These are phyloP conservation scores for Camellia oleifera DNA, from an alignment of 179 eudicot genomes.

Conservation along the genomic window DNA sequence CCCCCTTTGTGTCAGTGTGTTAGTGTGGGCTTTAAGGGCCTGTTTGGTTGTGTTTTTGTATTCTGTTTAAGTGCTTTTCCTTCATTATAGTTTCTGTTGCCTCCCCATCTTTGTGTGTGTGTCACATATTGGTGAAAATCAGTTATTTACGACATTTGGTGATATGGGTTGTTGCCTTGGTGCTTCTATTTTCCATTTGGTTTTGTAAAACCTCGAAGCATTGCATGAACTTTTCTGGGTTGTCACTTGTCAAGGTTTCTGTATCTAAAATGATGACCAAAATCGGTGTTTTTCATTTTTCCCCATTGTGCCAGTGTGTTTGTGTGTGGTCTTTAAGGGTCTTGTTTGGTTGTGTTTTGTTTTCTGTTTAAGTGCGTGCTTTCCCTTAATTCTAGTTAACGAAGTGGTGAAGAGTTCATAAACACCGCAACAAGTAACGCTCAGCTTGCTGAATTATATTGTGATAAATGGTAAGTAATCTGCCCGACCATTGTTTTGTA, in stretches of 20 bases:
- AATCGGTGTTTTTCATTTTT: neutral
- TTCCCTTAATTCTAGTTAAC: neutral
- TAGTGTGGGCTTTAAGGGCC: too few relatives aligned
- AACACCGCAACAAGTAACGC: neutral
- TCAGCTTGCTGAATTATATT: neutral
- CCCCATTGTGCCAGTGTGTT: neutral
- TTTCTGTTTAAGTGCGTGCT: too few relatives aligned
- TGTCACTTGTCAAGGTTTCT: neutral
- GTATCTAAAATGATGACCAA: neutral
- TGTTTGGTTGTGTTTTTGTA: neutral
- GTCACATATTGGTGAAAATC: too few relatives aligned
- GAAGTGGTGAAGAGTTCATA: neutral
- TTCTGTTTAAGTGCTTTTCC: neutral
- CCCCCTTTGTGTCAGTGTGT: too few relatives aligned
- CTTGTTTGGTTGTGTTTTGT: too few relatives aligned
- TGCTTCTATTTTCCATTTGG: neutral
- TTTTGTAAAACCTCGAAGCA: neutral
- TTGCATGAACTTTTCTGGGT: neutral
- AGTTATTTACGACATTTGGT: neutral
- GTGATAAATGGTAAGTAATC: conserved; percentile 1
- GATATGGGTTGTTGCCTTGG: conserved; percentile 8
- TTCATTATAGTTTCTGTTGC: too few relatives aligned
- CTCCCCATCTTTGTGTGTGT: too few relatives aligned
- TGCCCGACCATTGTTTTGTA: conserved; percentile 25
- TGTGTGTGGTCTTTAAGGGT: neutral